Base-by-base conservation (phyloP, 2,329 filamentous ascomycete species). In the Drechslerella stenobrocha region DNA sequence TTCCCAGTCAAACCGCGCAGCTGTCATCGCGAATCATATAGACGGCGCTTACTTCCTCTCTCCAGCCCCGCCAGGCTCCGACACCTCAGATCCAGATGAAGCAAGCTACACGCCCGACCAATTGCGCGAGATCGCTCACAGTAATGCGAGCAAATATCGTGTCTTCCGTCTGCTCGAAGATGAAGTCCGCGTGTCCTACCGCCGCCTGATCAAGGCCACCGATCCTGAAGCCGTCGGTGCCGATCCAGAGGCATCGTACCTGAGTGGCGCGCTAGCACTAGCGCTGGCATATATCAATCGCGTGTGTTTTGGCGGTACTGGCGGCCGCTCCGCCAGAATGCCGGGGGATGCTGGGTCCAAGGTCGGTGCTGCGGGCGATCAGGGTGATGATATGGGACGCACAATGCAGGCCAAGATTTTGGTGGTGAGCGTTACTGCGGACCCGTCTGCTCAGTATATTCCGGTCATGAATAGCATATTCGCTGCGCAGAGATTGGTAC, bases 381-480 rank as follows among this genome's bases (percentile, higher is more conserved):
- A 23, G 61, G 61, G 48, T 42, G 57, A 37, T 63, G 70, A 42
- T 60, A 71, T 47, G 22, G 71, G 71, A 37, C 75, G 74, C 61
- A 74, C 70, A 63, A 75, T 93, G 18, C 86, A 88, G 71, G 87
- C 87, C 11, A 88, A 93, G 66, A 95, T 98, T 73, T 82, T 98
- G 56, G 86, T 97, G 70, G 76, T 98, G 55, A 95, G 89, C 47
- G 90, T 96, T 2, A 95, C 89, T 46, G 90, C 90, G 74, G 88
- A 92, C 73, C 84, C 95, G 0, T 85, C 90, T 3, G 88, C 84
- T 69, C 86, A 97, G 77, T 98, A 98, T 79, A 98, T 98, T 58
- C 88, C 92, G 0, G 93, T 95, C 72, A 98, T 98, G 93, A 98
- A 98, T 78, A 84, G 87, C 73, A 95, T 97, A 69, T 98, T 98